Percentiles rank a stretch among this genome's conserved stretches.
phyloP scores from a whole-genome alignment of 176 grass and related monocot genomes.

The Oryza rufipogon region DNA sequence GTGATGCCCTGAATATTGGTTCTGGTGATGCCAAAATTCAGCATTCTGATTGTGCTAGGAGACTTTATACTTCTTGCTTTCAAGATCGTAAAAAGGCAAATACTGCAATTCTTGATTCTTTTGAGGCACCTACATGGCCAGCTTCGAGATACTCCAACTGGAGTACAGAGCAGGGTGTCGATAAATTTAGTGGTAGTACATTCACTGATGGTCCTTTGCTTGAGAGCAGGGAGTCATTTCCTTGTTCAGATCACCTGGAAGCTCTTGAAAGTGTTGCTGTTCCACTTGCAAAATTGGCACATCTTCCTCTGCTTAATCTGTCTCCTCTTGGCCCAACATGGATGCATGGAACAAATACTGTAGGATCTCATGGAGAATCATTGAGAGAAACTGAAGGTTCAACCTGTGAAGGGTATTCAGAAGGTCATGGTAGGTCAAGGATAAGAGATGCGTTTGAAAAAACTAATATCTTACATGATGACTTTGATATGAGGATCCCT shows the following conservation, averaged over 20 bases:
- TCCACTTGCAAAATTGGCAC: slow-evolving; percentile 51
- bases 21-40: slow-evolving; percentile 34
- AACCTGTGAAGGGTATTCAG: slow-evolving; percentile 44
- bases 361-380: slow-evolving; percentile 44
- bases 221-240: slow-evolving; percentile 50
- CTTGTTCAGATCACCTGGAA: slow-evolving; percentile 43
- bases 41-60: slow-evolving; percentile 28
- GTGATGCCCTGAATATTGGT: slow-evolving; percentile 73
- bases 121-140: slow-evolving; percentile 41
- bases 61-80: slow-evolving; percentile 43
- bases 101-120: slow-evolving; percentile 47
- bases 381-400: slow-evolving; percentile 45
- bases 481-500: slow-evolving; percentile 51
- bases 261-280: slow-evolving; percentile 32
- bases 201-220: slow-evolving; percentile 82
- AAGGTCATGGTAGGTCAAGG: slow-evolving; percentile 41
- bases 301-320: slow-evolving; percentile 68
- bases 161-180: slow-evolving; percentile 16
- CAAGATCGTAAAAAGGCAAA: slow-evolving; percentile 84
- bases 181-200: slow-evolving; percentile 44
- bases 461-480: slow-evolving; percentile 58
- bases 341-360: slow-evolving; percentile 61
- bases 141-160: slow-evolving; percentile 28
- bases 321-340: slow-evolving; percentile 93
- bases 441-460: slow-evolving; percentile 36